Conservation (phyloP, 1,284 basidiomycete species). For the Ustilago shanxiensis region DNA sequence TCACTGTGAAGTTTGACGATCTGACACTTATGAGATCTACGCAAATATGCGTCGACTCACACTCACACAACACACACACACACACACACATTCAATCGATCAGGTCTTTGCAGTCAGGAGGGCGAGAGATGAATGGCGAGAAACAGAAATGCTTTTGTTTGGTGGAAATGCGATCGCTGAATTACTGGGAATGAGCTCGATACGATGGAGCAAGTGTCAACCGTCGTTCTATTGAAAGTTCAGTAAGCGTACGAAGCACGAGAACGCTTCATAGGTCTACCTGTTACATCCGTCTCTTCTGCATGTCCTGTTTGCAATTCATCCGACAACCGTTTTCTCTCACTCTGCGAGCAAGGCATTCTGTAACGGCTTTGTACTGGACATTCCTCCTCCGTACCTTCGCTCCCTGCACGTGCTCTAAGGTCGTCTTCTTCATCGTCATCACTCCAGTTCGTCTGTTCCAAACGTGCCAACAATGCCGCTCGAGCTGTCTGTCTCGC, state of each 20-base stretch:
- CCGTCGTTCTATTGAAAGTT: too few species aligned
- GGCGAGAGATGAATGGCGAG: neutral
- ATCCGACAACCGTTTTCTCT: slow-evolving; percentile 25
- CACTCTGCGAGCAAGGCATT: slow-evolving; percentile 16
- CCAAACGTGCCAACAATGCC: slow-evolving; percentile 45
- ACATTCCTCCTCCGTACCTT: slow-evolving; percentile 13
- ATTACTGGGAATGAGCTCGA: neutral
- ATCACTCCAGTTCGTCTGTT: slow-evolving; percentile 55
- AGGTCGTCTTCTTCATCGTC: slow-evolving; percentile 36
- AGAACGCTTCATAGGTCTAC: slow-evolving; percentile 33
- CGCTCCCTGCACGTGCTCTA: slow-evolving; percentile 15
- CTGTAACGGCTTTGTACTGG: neutral
- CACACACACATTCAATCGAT: too few species aligned
- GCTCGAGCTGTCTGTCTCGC: slow-evolving; percentile 19
- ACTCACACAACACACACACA: too few species aligned
- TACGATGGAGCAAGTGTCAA: neutral
- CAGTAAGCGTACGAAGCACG: slow-evolving; percentile 45
- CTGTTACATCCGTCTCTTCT: slow-evolving; percentile 24
- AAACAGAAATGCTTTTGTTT: neutral
- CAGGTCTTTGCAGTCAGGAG: neutral
- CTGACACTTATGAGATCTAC: too few species aligned
- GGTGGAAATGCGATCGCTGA: neutral
- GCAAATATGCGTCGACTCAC: too few species aligned
- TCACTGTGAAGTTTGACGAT: too few species aligned
- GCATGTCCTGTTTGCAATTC: slow-evolving; percentile 32